These are phyloP conservation scores for Exophiala lecanii-corni DNA, from an alignment of 2,329 filamentous ascomycete species.

Conservation along the genomic window DNA sequence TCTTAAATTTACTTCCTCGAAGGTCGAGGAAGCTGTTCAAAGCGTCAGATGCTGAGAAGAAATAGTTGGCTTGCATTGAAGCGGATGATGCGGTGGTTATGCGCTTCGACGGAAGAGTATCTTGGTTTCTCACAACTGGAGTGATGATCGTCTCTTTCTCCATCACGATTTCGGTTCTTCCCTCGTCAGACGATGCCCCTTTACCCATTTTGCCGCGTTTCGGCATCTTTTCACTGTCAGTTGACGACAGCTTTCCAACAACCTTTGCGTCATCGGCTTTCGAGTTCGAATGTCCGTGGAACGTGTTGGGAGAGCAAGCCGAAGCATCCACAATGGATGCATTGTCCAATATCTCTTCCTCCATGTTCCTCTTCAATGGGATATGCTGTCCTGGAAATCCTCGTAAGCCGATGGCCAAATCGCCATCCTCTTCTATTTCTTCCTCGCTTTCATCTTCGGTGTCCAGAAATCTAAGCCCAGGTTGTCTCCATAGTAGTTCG, in stretches of 20 bases:
- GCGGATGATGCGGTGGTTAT: too few species aligned
- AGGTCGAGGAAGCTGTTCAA: constrained; percentile 23
- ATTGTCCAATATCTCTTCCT: neutral
- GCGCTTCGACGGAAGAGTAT: too few species aligned
- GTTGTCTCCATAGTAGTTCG: constrained; percentile 23
- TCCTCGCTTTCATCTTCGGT: constrained; percentile 12
- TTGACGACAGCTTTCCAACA: neutral
- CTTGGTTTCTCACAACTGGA: too few species aligned
- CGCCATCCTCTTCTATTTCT: constrained; percentile 11
- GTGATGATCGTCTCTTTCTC: too few species aligned
- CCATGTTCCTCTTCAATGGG: constrained; percentile 9
- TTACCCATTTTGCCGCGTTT: too few species aligned
- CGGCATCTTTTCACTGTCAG: too few species aligned
- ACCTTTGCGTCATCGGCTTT: too few species aligned
- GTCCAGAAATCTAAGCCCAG: constrained; percentile 20
- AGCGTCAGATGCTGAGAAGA: constrained; percentile 18
- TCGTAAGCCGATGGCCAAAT: constrained; percentile 1
- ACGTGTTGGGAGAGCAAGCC: too few species aligned
- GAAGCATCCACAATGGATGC: too few species aligned
- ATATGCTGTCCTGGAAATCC: neutral
- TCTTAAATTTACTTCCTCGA: constrained; percentile 24
- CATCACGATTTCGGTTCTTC: neutral
- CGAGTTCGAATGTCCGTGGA: too few species aligned
- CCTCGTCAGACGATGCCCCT: neutral
- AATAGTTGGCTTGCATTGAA: neutral